phyloP scores from a whole-genome alignment of 1,139 yeast species.

The Scheffersomyces lignicola region DNA sequence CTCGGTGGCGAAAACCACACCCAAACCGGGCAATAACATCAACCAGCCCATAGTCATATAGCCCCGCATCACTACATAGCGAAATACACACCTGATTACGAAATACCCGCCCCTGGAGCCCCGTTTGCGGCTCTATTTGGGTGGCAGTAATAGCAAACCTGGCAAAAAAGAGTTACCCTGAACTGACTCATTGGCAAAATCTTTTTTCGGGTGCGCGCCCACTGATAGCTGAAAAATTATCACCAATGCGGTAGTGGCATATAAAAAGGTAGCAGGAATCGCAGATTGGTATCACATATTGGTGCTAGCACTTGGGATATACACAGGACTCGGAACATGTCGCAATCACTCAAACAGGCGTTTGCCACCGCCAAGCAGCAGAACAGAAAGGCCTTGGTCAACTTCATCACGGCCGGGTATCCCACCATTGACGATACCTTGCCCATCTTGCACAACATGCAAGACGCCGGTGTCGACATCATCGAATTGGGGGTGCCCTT shows the following conservation, averaged over 20 bases:
- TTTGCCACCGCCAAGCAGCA: conserved; percentile 71
- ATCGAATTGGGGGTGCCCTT: conserved; percentile 96
- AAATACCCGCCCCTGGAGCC: too few species aligned
- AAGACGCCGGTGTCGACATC: conserved; percentile 92
- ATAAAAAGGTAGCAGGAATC: too few species aligned
- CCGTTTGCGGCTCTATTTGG: too few species aligned
- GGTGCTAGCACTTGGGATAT: background rate
- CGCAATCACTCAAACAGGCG: conserved; percentile 66
- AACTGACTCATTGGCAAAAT: conserved; percentile 17
- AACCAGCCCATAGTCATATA: conserved; percentile 2
- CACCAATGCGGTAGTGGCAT: background rate
- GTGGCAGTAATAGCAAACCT: too few species aligned
- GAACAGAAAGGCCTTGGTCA: conserved; percentile 83
- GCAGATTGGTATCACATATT: too few species aligned
- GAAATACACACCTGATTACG: too few species aligned
- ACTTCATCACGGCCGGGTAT: conserved; percentile 92
- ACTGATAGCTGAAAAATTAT: conserved; percentile 5
- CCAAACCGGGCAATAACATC: conserved; percentile 1
- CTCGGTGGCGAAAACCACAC: background rate
- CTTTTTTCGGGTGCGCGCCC: too few species aligned
- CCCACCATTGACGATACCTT: conserved; percentile 88
- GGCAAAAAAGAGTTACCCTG: conserved; percentile 21
- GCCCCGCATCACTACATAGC: background rate
- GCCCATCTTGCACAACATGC: conserved; percentile 82
- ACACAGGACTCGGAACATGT: conserved; percentile 54